A percentile compares a stretch with the other conserved stretches of the same genome.
Conservation (phyloP, 768 basidiomycete genomes). For the Leccinum aurantiacum region DNA sequence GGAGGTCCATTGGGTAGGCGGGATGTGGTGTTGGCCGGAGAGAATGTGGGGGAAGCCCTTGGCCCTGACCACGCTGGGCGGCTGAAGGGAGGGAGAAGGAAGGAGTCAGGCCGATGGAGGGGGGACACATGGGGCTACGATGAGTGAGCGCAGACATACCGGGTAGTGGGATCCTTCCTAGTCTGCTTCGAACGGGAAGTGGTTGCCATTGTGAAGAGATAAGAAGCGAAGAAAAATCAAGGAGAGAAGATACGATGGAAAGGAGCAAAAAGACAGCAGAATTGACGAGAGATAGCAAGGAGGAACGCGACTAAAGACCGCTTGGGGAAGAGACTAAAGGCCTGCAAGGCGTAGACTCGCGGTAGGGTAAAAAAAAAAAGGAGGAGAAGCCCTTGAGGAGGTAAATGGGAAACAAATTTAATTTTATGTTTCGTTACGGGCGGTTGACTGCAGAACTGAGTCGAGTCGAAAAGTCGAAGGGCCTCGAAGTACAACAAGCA, state of each 20-base stretch:
- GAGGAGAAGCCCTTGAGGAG: constrained; percentile 22
- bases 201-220: constrained; percentile 53
- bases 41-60: constrained; percentile 71
- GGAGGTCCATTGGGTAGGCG: constrained; percentile 46
- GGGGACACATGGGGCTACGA: constrained; percentile 15
- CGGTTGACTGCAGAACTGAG: constrained; percentile 22
- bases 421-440: constrained; percentile 29
- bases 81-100: constrained; percentile 27
- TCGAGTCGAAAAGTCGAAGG: constrained; percentile 30
- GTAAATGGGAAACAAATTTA: constrained; percentile 25
- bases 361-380: constrained; percentile 1
- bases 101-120: constrained; percentile 9
- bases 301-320: constrained; percentile 33
- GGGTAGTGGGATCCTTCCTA: constrained; percentile 57
- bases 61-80: constrained; percentile 64
- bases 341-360: constrained; percentile 23
- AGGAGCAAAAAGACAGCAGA: constrained; percentile 33
- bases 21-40: constrained; percentile 43
- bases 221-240: constrained; percentile 30
- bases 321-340: constrained; percentile 20
- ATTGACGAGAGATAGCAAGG: constrained; percentile 37
- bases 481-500: constrained; percentile 24
- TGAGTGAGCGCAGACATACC: constrained; percentile 42
- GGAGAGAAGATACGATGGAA: constrained; percentile 26
- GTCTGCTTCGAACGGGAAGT: constrained; percentile 60